Base-by-base conservation (phyloP, 1,139 yeast species). In the Geotrichum phurueaensis region DNA sequence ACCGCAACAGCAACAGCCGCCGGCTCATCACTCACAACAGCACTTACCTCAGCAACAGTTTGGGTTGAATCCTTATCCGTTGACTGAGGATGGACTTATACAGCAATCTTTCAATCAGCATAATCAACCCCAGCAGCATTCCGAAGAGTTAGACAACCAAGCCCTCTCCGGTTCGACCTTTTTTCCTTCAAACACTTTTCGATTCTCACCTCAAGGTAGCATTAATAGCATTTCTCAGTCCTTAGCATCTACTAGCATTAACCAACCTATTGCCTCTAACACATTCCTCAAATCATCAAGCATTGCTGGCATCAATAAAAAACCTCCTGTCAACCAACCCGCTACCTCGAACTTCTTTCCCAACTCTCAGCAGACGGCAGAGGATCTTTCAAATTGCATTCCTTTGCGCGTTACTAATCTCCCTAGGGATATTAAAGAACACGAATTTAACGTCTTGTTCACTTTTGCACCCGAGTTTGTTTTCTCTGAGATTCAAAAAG, bases 371-470 rank as follows among this genome's bases (percentile, higher is more conserved):
- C 45, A 39, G 20, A 39, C 45, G 18, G 18, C 45, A 39, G 62
- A 59, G 15, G 62, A 57, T n/a, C 20, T 55, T 10, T 27, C 58
- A 13, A 56, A 36, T 29, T 52, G 31, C 49, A 49, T 57, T 9
- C 56, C 57, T 31, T 69, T 82, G 56, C 79, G 76, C 61, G 72
- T 86, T 51, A 78, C 78, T 63, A 86, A 87, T 69, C 73, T 90
- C 25, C 97, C 98, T 1, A 71, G 78, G 10, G 96, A 91, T 71
- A 76, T 91, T 53, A 75, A 92, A 2, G 72, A 80, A 39, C 83
- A 97, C 69, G 98, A 92, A 73, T 87, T 94, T 22, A 79, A 84
- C 51, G 78, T 89, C 45, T 79, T 92, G 39, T 92, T 92, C 71
- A 82, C 97, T 7, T 79, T 92, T 66, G 96, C 96, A 22, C 79